Conservation (phyloP, 2,329 filamentous ascomycete genomes). For the Ascochyta lentis region DNA sequence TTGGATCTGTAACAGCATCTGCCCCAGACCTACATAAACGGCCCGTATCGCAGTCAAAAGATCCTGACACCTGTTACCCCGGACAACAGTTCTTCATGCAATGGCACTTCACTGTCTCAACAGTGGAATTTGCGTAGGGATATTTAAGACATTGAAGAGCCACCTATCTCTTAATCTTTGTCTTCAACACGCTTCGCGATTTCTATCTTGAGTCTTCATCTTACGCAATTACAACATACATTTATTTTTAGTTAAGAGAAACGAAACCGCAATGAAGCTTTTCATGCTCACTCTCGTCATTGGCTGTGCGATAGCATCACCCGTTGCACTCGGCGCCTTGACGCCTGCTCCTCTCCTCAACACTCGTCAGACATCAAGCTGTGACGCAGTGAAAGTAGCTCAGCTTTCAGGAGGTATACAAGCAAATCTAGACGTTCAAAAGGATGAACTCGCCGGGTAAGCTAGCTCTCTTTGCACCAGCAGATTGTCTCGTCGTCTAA, state of each 20-base stretch:
- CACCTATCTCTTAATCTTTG: neutral
- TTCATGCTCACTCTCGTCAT: neutral
- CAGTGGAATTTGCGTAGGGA: neutral
- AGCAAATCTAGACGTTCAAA: neutral
- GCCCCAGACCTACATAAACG: neutral
- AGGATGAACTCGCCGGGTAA: neutral
- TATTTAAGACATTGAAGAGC: neutral
- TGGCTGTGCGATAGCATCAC: neutral
- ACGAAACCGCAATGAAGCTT: neutral
- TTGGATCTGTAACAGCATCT: neutral
- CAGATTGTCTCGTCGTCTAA: neutral
- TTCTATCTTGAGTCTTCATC: neutral
- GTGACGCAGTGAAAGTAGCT: neutral
- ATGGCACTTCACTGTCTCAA: neutral
- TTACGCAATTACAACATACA: neutral
- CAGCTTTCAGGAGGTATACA: neutral
- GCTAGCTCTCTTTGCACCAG: neutral
- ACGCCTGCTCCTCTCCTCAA: too few relatives aligned
- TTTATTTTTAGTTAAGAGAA: neutral
- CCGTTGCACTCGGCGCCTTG: neutral
- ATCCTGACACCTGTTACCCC: neutral
- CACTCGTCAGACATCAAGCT: neutral
- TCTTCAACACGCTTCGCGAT: neutral
- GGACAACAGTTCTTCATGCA: neutral
- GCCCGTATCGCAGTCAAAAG: neutral